phyloP scores from a whole-genome alignment of 441 rosid species.

The Pelargonium fulgidum region DNA sequence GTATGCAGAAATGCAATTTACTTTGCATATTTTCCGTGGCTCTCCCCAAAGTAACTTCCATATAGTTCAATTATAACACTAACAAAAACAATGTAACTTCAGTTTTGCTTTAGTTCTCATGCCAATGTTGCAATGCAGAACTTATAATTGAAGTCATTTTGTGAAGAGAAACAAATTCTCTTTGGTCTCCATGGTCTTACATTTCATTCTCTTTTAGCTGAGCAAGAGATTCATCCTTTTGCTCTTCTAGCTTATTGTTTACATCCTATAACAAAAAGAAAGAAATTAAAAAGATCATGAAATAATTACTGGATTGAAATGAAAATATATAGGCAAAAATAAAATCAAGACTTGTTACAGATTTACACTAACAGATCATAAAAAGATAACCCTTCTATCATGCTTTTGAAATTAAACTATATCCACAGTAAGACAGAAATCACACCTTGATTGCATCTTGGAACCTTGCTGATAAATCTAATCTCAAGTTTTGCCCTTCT shows the following conservation, averaged over 20 bases:
- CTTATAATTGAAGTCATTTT: not conserved
- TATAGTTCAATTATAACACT: not conserved
- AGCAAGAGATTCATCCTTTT: slow-evolving; percentile 69
- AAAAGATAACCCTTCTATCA: not conserved
- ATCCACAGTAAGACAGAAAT: not conserved
- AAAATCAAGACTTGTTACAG: too few relatives aligned
- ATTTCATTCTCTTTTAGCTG: slow-evolving; percentile 89
- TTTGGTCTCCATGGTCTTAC: slow-evolving; percentile 41
- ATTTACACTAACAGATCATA: too few relatives aligned
- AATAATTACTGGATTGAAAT: not conserved
- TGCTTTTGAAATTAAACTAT: not conserved
- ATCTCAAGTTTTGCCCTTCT: slow-evolving; percentile 79
- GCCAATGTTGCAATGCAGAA: not conserved
- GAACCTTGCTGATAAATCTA: slow-evolving; percentile 76
- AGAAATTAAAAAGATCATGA: not conserved
- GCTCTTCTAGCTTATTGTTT: slow-evolving; percentile 76
- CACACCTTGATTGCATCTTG: slow-evolving; percentile 88
- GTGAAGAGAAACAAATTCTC: not conserved
- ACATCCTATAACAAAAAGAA: slow-evolving; percentile 56
- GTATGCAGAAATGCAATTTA: too few relatives aligned
- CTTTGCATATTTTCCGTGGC: too few relatives aligned
- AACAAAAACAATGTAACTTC: too few relatives aligned
- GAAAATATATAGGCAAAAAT: not conserved
- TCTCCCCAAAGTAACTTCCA: too few relatives aligned
- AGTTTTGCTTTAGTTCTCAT: not conserved